Evolutionary conservation across 2,329 filamentous ascomycete genomes (phyloP).

Genomic region (Aspergillus vadensis): DNA sequence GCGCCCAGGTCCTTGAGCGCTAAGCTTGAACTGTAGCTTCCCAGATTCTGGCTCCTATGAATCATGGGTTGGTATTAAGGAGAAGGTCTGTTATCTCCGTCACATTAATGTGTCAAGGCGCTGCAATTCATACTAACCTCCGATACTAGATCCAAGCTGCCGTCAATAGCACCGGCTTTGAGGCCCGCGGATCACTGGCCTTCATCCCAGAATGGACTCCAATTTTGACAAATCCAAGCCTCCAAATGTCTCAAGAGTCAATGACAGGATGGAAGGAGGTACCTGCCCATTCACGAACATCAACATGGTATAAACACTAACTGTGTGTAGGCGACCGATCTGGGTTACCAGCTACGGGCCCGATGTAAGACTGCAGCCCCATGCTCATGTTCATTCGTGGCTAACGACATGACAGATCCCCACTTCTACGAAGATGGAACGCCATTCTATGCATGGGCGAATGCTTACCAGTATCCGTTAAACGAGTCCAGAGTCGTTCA

Average conservation of each 20-base stretch:
- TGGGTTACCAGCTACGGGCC: slow-evolving; percentile 21
- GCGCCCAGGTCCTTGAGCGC: not conserved
- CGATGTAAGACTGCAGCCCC: not conserved
- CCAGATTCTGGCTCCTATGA: slow-evolving; percentile 17
- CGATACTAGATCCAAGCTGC: slow-evolving; percentile 53
- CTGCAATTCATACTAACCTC: not conserved
- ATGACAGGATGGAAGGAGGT: slow-evolving; percentile 64
- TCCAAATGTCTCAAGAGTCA: slow-evolving; percentile 62
- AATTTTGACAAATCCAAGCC: slow-evolving; percentile 55
- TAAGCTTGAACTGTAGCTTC: not conserved
- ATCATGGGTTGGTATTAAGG: slow-evolving; percentile 14
- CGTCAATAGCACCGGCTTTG: slow-evolving; percentile 47
- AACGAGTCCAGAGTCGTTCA: not conserved
- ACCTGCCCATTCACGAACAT: not conserved
- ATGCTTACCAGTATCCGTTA: slow-evolving; percentile 53
- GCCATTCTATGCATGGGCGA: slow-evolving; percentile 64
- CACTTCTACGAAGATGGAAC: slow-evolving; percentile 53
- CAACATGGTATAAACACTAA: not conserved
- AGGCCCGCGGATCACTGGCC: slow-evolving; percentile 53
- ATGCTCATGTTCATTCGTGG: not conserved
- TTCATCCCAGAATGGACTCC: slow-evolving; percentile 64
- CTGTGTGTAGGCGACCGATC: not conserved
- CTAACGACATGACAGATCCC: slow-evolving; percentile 24
- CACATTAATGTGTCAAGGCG: too few species aligned
- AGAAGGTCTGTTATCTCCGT: slow-evolving; percentile 37